phyloP scores from a whole-genome alignment of 805 yeast species.

The Candida maris region DNA sequence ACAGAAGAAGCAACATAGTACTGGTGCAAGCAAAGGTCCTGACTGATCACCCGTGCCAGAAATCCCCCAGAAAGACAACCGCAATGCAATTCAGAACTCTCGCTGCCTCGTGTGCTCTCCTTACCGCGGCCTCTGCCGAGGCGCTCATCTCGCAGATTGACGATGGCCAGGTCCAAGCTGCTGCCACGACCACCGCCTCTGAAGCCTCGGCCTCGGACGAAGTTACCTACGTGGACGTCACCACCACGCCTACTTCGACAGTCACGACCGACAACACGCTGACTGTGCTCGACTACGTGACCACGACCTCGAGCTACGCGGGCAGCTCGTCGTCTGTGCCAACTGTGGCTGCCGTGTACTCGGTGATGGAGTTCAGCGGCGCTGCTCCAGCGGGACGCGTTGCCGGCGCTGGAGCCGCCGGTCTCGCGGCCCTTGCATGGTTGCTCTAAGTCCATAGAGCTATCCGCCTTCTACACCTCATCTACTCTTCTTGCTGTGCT shows the following conservation, averaged over 20 bases:
- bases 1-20: too few relatives aligned
- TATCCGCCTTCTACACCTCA: too few relatives aligned
- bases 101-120: constrained; percentile 15
- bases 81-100: constrained; percentile 23
- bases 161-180: constrained; percentile 24
- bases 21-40: too few relatives aligned
- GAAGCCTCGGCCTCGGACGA: constrained; percentile 10
- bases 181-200: constrained; percentile 9
- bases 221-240: constrained; percentile 13
- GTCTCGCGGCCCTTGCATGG: constrained; percentile 29
- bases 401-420: constrained; percentile 26
- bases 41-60: too few relatives aligned
- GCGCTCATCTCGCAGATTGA: constrained; percentile 20
- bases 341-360: constrained; percentile 3
- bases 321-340: constrained; percentile 7
- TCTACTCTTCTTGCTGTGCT: too few relatives aligned
- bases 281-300: constrained; percentile 26
- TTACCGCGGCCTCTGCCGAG: constrained; percentile 15
- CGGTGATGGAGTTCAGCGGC: constrained; percentile 19
- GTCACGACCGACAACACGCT: constrained; percentile 38
- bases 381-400: constrained; percentile 13
- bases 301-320: constrained; percentile 22
- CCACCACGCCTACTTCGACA: constrained; percentile 39
- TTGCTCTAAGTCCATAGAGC: constrained; percentile 18
- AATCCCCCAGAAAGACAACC: too few relatives aligned